Percentiles rank a stretch among this genome's conserved stretches.
Evolutionary conservation across 352 stramenopile genomes (phyloP).

Genomic region (Thraustotheca clavata): DNA sequence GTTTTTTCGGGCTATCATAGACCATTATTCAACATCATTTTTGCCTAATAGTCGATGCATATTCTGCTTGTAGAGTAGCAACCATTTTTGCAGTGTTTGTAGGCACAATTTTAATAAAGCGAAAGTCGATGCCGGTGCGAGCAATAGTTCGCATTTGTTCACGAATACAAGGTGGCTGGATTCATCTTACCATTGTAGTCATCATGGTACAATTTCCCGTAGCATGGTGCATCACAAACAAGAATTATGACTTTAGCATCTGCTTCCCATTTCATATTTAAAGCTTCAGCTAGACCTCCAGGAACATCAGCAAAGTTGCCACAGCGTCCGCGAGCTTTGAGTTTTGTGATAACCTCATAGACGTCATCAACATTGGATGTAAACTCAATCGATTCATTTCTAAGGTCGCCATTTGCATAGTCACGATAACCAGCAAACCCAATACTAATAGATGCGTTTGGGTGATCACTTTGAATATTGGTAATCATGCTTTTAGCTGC

Average conservation of each 20-base stretch:
- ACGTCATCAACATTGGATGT: constrained; percentile 24
- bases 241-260: constrained; percentile 31
- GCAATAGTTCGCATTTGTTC: constrained; percentile 29
- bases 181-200: constrained; percentile 22
- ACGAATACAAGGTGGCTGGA: constrained; percentile 28
- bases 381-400: constrained; percentile 25
- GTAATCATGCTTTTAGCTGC: constrained; percentile 30
- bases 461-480: constrained; percentile 25
- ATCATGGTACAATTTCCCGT: constrained; percentile 29
- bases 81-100: constrained; percentile 28
- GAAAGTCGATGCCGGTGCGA: constrained; percentile 31
- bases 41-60: constrained; percentile 9
- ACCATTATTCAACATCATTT: too few species aligned
- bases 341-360: constrained; percentile 22
- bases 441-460: constrained; percentile 23
- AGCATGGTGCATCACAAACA: constrained; percentile 30
- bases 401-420: constrained; percentile 27
- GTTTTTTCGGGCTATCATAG: too few species aligned
- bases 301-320: constrained; percentile 35
- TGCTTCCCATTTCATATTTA: constrained; percentile 26
- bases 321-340: constrained; percentile 27
- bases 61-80: constrained; percentile 26
- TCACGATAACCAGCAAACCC: constrained; percentile 40
- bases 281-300: constrained; percentile 25
- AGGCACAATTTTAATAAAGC: constrained; percentile 30